phyloP scores from a whole-genome alignment of 805 yeast genomes.

The Starmerella powellii region DNA sequence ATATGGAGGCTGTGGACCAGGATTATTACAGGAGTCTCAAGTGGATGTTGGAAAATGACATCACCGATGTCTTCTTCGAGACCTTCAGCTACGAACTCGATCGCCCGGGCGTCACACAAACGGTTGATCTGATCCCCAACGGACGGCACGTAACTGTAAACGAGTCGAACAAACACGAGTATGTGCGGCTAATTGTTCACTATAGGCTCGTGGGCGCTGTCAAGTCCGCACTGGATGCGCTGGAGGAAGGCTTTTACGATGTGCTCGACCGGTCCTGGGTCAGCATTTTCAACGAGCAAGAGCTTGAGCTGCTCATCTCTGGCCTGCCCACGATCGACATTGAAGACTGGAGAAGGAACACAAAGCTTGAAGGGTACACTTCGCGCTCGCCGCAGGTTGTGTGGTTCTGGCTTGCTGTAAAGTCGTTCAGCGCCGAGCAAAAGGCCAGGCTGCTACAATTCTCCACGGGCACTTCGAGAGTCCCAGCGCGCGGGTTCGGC shows the following conservation, averaged over 20 bases:
- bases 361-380: slow-evolving; percentile 66
- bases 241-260: slow-evolving; percentile 75
- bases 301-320: slow-evolving; percentile 77
- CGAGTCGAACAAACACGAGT: slow-evolving; percentile 80
- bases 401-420: slow-evolving; percentile 97
- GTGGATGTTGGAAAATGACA: slow-evolving; percentile 96
- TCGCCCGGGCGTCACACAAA: slow-evolving; percentile 58
- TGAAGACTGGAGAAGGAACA: slow-evolving; percentile 86
- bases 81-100: slow-evolving; percentile 72
- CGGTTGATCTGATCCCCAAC: slow-evolving; percentile 66
- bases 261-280: slow-evolving; percentile 74
- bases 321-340: slow-evolving; percentile 96
- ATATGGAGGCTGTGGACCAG: slow-evolving; percentile 85
- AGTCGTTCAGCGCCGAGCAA: slow-evolving; percentile 86
- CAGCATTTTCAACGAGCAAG: slow-evolving; percentile 88
- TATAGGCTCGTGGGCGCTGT: slow-evolving; percentile 75
- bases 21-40: slow-evolving; percentile 83
- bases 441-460: slow-evolving; percentile 88
- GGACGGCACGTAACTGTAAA: slow-evolving; percentile 81
- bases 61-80: slow-evolving; percentile 88
- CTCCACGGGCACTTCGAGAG: slow-evolving; percentile 94
- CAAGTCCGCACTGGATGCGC: slow-evolving; percentile 73
- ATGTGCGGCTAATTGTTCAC: slow-evolving; percentile 75
- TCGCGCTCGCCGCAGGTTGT: slow-evolving; percentile 75
- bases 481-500: slow-evolving; percentile 87